Evolutionary conservation across 257 asterid genomes (phyloP).

Genomic region (Cordia subcordata): DNA sequence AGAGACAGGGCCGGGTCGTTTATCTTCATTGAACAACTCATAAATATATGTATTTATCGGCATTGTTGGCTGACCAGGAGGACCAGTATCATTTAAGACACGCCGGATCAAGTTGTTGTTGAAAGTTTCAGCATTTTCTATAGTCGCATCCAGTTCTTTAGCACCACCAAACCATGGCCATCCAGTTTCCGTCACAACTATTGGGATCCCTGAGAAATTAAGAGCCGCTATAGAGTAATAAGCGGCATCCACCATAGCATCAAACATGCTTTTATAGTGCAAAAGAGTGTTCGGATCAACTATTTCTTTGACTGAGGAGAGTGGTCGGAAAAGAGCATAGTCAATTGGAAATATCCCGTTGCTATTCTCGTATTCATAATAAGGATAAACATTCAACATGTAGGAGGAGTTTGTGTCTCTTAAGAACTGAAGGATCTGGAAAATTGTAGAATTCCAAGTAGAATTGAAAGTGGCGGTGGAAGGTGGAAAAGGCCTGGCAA

Average conservation of each 20-base stretch:
- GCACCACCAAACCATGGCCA: constrained; percentile 78
- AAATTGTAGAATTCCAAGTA: constrained; percentile 49
- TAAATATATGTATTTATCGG: constrained; percentile 67
- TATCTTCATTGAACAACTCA: constrained; percentile 76
- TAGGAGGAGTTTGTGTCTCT: constrained; percentile 61
- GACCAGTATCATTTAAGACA: constrained; percentile 65
- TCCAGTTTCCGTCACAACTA: constrained; percentile 84
- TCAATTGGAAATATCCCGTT: constrained; percentile 75
- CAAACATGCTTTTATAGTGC: constrained; percentile 70
- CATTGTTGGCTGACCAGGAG: constrained; percentile 56
- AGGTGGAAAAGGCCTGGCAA: constrained; percentile 67
- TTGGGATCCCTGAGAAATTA: constrained; percentile 57
- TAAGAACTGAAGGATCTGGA: constrained; percentile 67
- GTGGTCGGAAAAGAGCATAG: constrained; percentile 72
- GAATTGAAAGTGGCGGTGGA: constrained; percentile 64
- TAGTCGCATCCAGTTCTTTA: constrained; percentile 60
- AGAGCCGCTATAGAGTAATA: constrained; percentile 63
- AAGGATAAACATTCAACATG: constrained; percentile 84
- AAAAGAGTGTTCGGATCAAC: constrained; percentile 82
- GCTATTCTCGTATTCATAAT: constrained; percentile 53
- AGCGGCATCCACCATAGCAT: constrained; percentile 76
- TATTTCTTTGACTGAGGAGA: constrained; percentile 61
- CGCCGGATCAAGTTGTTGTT: constrained; percentile 55
- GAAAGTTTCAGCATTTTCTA: constrained; percentile 50
- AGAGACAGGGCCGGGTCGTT: constrained; percentile 58